Evolutionary conservation across 257 asterid genomes (phyloP), one percentile per base, ranked within the genome.

Genomic region (Rauvolfia tetraphylla): DNA sequence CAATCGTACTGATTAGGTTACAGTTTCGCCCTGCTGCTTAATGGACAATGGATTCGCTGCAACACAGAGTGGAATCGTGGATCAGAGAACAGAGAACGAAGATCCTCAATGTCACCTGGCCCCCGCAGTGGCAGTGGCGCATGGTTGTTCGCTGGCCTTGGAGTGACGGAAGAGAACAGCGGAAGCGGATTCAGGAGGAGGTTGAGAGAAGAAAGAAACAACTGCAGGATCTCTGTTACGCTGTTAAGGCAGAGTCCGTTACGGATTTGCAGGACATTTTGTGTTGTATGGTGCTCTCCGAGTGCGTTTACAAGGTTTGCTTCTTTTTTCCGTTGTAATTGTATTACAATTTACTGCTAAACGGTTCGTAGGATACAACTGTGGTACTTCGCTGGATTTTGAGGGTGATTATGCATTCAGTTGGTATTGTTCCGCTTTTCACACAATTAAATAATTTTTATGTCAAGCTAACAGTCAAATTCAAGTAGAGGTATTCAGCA

Each of bases 261-360:
- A 51, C 93, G 49, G 99, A 95, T 85, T 90, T 95, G 93, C 99
- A 92, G 88, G 97, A 95, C 41, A 92, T 95, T 68, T 79, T 95
- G 63, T 95, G 98, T 81, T 92, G 97, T 91, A 95, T 95, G 99
- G 98, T 95, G 80, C 95, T 95, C 72, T 88, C 99, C 59, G 99
- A 95, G 83, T 92, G 97, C 73, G 99, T 95, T 33, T 93, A 93
- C 87, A 93, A 93, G 98, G 98, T 93, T 79, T 69, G 22, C 65
- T 15, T 10, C 42, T 34, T 73, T 34, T n/a, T 0, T 38, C 3
- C 68, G 1, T 29, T 13, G 22, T 49, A 46, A 38, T 48, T 80
- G 2, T 42, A 66, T 36, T 15, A n/a, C n/a, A 1, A 3, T 66
- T 27, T 5, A 46, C n/a, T 34, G 38, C 9, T 66, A 14, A 66